Percentiles rank a stretch among this genome's conserved stretches.
Conservation (phyloP, 2,329 filamentous ascomycete species). For the Penicillium sp. region DNA sequence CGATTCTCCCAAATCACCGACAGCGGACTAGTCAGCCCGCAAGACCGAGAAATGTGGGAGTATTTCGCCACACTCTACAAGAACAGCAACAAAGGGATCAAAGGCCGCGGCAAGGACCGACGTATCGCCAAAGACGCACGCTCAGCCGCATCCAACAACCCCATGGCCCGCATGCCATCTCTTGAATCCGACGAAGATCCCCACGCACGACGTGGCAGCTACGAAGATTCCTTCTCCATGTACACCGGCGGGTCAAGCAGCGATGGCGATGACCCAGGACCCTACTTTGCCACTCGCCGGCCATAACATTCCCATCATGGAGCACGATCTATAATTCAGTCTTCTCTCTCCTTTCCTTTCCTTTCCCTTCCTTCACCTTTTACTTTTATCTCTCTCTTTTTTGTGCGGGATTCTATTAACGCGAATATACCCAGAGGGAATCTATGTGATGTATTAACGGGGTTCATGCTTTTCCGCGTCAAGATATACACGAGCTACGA, state of each 20-base stretch:
- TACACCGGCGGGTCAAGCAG: conserved; percentile 31
- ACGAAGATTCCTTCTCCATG: conserved; percentile 25
- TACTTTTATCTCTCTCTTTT: neutral
- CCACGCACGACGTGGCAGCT: conserved; percentile 22
- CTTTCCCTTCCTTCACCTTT: neutral
- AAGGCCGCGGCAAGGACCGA: conserved; percentile 82
- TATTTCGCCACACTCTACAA: conserved; percentile 90
- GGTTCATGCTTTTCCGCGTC: neutral
- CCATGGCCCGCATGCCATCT: conserved; percentile 16
- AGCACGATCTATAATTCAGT: neutral
- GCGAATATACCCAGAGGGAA: too few relatives aligned
- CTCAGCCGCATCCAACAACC: conserved; percentile 11
- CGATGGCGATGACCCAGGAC: conserved; percentile 29
- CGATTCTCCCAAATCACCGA: conserved; percentile 63
- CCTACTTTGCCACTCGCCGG: too few relatives aligned
- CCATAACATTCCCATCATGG: neutral
- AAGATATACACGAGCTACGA: conserved; percentile 8
- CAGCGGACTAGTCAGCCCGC: conserved; percentile 56
- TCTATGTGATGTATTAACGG: too few relatives aligned
- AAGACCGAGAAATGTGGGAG: conserved; percentile 71
- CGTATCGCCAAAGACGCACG: conserved; percentile 33
- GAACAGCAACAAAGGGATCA: conserved; percentile 97
- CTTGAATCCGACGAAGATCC: conserved; percentile 24
- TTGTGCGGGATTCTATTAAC: too few relatives aligned
- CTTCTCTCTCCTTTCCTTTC: neutral